Base-by-base conservation (phyloP, 2,329 filamentous ascomycete genomes). In the Nigrospora osmanthi region DNA sequence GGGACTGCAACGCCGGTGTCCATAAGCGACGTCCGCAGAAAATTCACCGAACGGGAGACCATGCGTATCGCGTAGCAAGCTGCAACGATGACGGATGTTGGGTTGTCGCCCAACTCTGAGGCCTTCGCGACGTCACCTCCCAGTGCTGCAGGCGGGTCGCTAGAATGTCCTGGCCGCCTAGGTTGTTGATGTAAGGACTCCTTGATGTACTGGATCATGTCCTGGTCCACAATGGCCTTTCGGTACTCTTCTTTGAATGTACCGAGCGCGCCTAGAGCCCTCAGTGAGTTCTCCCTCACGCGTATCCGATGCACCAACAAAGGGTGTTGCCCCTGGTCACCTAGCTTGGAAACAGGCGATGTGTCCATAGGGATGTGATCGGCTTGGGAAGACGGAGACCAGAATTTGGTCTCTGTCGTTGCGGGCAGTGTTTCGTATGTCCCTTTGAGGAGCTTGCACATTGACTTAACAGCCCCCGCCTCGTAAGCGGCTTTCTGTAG, bases 401-500 rank as follows among this genome's bases (percentile, higher is more conserved):
- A 71, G 6, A 61, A 60, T 38, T 56, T 59, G 16, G 60, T 51
- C 15, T 58, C 50, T n/a, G 52, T 44, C 16, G 57, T 50, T 4
- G 50, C 52, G 2, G 66, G 54, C 1, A 73, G 63, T 1, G 72
- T 67, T 15, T 71, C 67, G 49, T 79, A 80, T 9, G 73, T 70
- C 14, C 66, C 66, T 49, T 73, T 75, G 7, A 81, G 58, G 12
- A 79, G 63, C 43, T 66, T 71, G 44, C 66, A 68, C 31, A 76
- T 57, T 2, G 65, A 62, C 52, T 68, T 69, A 40, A 76, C 64
- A 1, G 69, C 73, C 23, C 69, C 64, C 46, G 72, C 73, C 48
- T 96, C 87, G 37, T 83, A 84, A 0, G 89, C 89, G 34, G 88
- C 83, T 55, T 83, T 86, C 63, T 97, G 91, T 43, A 97, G 72